A percentile compares a stretch with the other conserved stretches of the same genome.
Evolutionary conservation across 2,329 filamentous ascomycete genomes (phyloP).

Genomic region (Ceratocystis cubensis): DNA sequence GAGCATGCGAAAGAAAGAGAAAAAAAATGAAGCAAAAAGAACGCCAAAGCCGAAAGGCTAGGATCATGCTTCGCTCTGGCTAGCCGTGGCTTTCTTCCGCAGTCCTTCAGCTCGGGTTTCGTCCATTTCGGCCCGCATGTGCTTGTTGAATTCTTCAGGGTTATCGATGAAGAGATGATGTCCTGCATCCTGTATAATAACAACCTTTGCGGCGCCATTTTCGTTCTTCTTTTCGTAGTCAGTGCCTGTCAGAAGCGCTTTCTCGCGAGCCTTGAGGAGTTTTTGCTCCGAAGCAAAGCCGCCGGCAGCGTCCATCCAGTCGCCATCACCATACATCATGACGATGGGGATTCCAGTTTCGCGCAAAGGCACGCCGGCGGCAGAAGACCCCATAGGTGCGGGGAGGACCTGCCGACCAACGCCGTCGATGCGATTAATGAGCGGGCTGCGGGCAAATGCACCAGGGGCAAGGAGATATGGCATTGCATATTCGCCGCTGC

Average conservation of each 20-base stretch:
- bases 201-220: constrained; percentile 69
- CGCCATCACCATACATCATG: constrained; percentile 92
- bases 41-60: not conserved
- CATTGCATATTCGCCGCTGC: constrained; percentile 86
- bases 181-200: constrained; percentile 54
- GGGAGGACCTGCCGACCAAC: constrained; percentile 60
- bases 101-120: constrained; percentile 32
- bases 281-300: constrained; percentile 70
- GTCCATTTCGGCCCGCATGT: constrained; percentile 41
- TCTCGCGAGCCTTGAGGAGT: constrained; percentile 54
- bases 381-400: constrained; percentile 24
- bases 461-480: constrained; percentile 88
- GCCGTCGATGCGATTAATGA: constrained; percentile 75
- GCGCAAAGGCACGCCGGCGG: constrained; percentile 24
- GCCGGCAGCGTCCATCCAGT: constrained; percentile 96
- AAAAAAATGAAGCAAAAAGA: not conserved
- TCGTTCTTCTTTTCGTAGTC: constrained; percentile 58
- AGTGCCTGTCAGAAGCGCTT: constrained; percentile 48
- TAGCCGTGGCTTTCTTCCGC: constrained; percentile 10
- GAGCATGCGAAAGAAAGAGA: not conserved
- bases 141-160: constrained; percentile 43
- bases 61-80: not conserved
- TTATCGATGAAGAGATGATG: constrained; percentile 51
- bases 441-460: constrained; percentile 74
- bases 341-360: constrained; percentile 68